phyloP scores from a whole-genome alignment of 2,329 filamentous ascomycete genomes.

The Sporothrix humicola region DNA sequence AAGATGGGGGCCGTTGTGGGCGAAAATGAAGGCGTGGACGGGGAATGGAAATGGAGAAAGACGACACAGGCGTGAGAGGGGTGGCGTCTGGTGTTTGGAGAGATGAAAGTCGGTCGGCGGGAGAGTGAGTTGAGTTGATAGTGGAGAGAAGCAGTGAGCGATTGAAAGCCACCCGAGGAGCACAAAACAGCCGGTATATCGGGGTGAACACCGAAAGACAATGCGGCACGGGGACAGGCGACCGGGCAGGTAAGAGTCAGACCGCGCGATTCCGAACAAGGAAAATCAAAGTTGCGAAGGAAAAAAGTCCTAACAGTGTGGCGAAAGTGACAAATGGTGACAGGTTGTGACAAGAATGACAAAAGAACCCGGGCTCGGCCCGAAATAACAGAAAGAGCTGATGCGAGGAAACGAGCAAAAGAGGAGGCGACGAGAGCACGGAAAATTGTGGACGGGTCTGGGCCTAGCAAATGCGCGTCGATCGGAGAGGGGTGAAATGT shows the following conservation, averaged over 20 bases:
- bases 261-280: background rate
- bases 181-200: constrained; percentile 17
- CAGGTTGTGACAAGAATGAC: background rate
- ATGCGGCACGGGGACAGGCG: background rate
- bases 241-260: constrained; percentile 7
- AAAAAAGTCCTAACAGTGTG: background rate
- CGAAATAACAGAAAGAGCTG: background rate
- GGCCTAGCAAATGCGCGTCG: constrained; percentile 6
- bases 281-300: background rate
- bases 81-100: background rate
- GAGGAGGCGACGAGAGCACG: background rate
- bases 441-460: background rate
- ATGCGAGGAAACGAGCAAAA: background rate
- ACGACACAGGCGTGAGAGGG: background rate
- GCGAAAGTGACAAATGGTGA: background rate
- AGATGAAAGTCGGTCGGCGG: background rate
- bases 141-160: background rate
- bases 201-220: background rate
- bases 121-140: background rate
- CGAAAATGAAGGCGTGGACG: background rate
- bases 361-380: constrained; percentile 13
- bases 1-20: background rate
- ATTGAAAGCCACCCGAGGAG: background rate
- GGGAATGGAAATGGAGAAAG: background rate
- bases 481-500: background rate